These are phyloP conservation scores for Penicillium arizonense DNA, from an alignment of 495 filamentous ascomycete species.

Conservation along the genomic window DNA sequence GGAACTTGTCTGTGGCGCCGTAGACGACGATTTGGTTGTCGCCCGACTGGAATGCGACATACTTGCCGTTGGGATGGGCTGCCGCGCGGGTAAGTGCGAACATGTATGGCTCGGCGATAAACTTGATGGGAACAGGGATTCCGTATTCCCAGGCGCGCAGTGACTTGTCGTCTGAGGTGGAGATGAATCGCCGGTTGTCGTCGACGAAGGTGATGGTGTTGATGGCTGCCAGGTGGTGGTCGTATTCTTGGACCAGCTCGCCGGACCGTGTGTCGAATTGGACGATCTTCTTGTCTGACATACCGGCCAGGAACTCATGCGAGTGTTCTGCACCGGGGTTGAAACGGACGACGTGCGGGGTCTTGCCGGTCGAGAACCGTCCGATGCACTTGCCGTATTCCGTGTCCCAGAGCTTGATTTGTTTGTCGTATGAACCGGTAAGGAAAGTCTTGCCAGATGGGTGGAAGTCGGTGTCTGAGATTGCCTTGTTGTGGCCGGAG, in stretches of 20 bases:
- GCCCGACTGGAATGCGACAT: slow-evolving; percentile 84
- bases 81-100: slow-evolving; percentile 82
- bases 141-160: slow-evolving; percentile 96
- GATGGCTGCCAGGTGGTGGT: slow-evolving; percentile 94
- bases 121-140: slow-evolving; percentile 88
- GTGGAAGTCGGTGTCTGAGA: slow-evolving; percentile 89
- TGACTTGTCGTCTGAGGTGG: slow-evolving; percentile 94
- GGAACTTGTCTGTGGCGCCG: slow-evolving; percentile 88
- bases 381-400: slow-evolving; percentile 86
- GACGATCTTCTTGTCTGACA: slow-evolving; percentile 98
- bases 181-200: slow-evolving; percentile 92
- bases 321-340: slow-evolving; percentile 73
- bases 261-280: slow-evolving; percentile 90
- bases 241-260: slow-evolving; percentile 93
- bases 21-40: slow-evolving; percentile 98
- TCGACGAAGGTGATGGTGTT: slow-evolving; percentile 98
- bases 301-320: slow-evolving; percentile 91
- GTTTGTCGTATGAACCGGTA: slow-evolving; percentile 87
- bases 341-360: slow-evolving; percentile 91
- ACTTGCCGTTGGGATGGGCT: slow-evolving; percentile 84
- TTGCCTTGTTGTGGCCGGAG: slow-evolving; percentile 83
- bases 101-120: slow-evolving; percentile 96
- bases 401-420: slow-evolving; percentile 97
- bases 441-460: slow-evolving; percentile 80
- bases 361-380: slow-evolving; percentile 88